phyloP scores from a whole-genome alignment of 164 flowering plant species.

The Chloranthus sessilifolius region DNA sequence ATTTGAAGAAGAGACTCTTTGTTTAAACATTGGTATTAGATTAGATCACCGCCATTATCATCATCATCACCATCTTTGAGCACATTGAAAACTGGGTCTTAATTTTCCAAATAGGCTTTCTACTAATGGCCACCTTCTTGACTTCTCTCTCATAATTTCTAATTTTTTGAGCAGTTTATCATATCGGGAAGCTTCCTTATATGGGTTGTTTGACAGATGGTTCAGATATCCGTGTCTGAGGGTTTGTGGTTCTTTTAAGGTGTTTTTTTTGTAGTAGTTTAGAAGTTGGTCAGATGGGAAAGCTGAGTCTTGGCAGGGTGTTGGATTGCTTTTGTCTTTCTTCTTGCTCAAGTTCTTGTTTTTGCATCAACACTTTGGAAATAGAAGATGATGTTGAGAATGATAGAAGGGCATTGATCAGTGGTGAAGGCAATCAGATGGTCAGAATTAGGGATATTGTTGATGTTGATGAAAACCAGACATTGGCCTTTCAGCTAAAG shows the following conservation, averaged over 20 bases:
- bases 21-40: conserved; percentile 14
- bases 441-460: conserved; percentile 50
- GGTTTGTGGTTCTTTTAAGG: too few species aligned
- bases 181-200: too few species aligned
- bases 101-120: too few species aligned
- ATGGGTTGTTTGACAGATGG: too few species aligned
- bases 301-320: conserved; percentile 50
- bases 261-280: too few species aligned
- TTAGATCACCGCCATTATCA: too few species aligned
- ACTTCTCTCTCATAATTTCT: too few species aligned
- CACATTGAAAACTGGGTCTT: conserved; percentile 20
- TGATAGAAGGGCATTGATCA: conserved; percentile 41
- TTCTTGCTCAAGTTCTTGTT: conserved; percentile 43
- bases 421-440: conserved; percentile 21
- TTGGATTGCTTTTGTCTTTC: conserved; percentile 51
- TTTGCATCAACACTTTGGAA: conserved; percentile 44
- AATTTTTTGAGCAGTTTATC: too few species aligned
- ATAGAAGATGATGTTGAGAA: conserved; percentile 28
- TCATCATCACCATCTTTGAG: too few species aligned
- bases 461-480: conserved; percentile 48
- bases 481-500: conserved; percentile 69
- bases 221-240: too few species aligned
- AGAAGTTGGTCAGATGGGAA: conserved; percentile 56
- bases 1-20: conserved; percentile 1
- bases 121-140: too few species aligned